These are phyloP conservation scores for Saraca asoca DNA, from an alignment of 331 rosid species.

Conservation along the genomic window DNA sequence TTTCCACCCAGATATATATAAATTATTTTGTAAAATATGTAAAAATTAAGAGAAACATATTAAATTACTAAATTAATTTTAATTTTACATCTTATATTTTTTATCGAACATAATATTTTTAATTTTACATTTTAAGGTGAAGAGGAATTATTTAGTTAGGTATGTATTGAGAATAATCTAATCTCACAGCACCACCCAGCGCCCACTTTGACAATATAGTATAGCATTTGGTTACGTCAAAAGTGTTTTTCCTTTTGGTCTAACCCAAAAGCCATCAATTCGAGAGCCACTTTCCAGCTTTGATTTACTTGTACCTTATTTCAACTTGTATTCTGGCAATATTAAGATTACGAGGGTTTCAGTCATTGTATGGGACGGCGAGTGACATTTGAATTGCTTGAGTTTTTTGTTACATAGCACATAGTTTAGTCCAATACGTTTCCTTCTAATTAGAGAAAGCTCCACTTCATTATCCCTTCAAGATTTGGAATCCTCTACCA, in stretches of 20 bases:
- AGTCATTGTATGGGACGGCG: background rate
- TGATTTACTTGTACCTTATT: background rate
- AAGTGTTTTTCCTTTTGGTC: slow-evolving; percentile 23
- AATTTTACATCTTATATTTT: no score
- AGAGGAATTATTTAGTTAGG: no score
- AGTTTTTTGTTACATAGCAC: no score
- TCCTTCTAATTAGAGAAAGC: slow-evolving; percentile 24
- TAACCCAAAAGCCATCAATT: slow-evolving; percentile 11
- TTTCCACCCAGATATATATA: no score
- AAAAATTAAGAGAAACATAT: no score
- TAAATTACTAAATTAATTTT: no score
- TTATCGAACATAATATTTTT: no score
- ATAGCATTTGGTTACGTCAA: slow-evolving; percentile 2
- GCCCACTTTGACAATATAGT: no score
- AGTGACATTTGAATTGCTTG: background rate
- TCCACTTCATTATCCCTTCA: background rate
- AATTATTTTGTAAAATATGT: no score
- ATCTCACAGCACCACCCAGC: no score
- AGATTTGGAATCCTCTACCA: background rate
- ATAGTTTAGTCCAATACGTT: slow-evolving; percentile 10
- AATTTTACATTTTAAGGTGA: no score
- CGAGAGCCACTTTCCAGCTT: background rate
- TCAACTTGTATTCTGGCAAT: slow-evolving; percentile 24
- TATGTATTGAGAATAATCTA: no score
- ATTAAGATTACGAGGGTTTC: background rate